Conservation (phyloP, 768 basidiomycete genomes). For the Nidularia sp. region DNA sequence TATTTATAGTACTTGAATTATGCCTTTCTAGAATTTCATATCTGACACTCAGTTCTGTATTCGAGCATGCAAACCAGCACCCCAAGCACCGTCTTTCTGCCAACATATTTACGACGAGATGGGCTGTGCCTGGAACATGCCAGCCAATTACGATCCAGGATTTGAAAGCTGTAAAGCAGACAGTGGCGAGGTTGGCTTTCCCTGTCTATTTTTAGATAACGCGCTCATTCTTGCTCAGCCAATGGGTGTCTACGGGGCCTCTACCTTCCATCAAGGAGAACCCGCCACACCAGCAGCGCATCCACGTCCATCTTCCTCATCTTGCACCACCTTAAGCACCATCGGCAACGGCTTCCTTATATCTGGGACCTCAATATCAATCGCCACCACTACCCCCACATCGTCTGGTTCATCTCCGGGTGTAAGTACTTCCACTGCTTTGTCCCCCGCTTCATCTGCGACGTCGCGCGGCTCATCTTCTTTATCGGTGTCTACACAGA, state of each 20-base stretch:
- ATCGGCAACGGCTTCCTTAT: conserved; percentile 43
- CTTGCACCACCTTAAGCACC: conserved; percentile 49
- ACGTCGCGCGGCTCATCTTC: not conserved
- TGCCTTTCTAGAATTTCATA: conserved; percentile 50
- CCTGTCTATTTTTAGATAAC: not conserved
- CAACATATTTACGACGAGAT: conserved; percentile 57
- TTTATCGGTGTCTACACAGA: conserved; percentile 7
- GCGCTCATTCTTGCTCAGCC: conserved; percentile 26
- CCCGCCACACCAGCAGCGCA: conserved; percentile 52
- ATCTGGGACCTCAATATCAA: conserved; percentile 17
- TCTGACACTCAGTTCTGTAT: conserved; percentile 62
- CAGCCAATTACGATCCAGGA: conserved; percentile 40
- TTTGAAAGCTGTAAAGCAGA: conserved; percentile 54
- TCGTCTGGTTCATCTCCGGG: conserved; percentile 6
- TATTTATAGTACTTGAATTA: not conserved
- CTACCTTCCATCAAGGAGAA: conserved; percentile 65
- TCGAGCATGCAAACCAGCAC: conserved; percentile 58
- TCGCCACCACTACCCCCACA: conserved; percentile 10
- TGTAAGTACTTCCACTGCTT: conserved; percentile 3
- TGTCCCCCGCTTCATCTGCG: conserved; percentile 1
- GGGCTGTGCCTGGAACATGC: conserved; percentile 64
- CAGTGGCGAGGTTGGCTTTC: conserved; percentile 33
- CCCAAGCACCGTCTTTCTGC: conserved; percentile 48
- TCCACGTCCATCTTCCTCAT: conserved; percentile 52
- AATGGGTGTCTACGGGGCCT: conserved; percentile 66